phyloP scores from a whole-genome alignment of 345 rosid genomes.

The Murraya paniculata region DNA sequence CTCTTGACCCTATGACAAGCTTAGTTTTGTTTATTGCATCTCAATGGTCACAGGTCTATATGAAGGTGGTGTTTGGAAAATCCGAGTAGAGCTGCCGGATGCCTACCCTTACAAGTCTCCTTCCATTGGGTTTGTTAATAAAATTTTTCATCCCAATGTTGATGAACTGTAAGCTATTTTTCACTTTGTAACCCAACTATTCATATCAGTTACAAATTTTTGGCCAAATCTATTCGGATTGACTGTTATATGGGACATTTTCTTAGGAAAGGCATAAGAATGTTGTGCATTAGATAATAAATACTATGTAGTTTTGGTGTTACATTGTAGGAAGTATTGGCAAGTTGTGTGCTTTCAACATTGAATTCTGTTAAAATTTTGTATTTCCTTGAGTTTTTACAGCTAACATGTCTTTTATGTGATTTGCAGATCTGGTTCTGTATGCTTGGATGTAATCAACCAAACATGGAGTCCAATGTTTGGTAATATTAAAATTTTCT shows the following conservation, averaged over 20 bases:
- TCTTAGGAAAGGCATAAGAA: too few relatives aligned
- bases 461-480: constrained; percentile 47
- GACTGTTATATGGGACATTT: too few relatives aligned
- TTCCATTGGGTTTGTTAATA: constrained; percentile 36
- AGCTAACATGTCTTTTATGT: not conserved
- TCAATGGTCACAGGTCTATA: constrained; percentile 26
- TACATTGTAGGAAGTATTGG: not conserved
- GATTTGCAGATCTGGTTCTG: constrained; percentile 40
- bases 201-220: not conserved
- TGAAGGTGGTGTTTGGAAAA: constrained; percentile 38
- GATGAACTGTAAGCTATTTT: constrained; percentile 35
- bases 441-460: constrained; percentile 30
- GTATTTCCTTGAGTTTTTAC: not conserved
- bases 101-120: constrained; percentile 42
- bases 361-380: not conserved
- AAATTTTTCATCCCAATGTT: constrained; percentile 41
- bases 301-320: too few relatives aligned
- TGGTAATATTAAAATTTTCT: constrained; percentile 14
- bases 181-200: not conserved
- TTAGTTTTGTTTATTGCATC: not conserved
- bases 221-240: not conserved
- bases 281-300: too few relatives aligned
- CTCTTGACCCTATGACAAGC: not conserved
- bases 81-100: constrained; percentile 40
- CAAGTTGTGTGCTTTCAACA: not conserved